Conservation (phyloP, 2,329 filamentous ascomycete genomes). For the Phyllosticta capitalensis region DNA sequence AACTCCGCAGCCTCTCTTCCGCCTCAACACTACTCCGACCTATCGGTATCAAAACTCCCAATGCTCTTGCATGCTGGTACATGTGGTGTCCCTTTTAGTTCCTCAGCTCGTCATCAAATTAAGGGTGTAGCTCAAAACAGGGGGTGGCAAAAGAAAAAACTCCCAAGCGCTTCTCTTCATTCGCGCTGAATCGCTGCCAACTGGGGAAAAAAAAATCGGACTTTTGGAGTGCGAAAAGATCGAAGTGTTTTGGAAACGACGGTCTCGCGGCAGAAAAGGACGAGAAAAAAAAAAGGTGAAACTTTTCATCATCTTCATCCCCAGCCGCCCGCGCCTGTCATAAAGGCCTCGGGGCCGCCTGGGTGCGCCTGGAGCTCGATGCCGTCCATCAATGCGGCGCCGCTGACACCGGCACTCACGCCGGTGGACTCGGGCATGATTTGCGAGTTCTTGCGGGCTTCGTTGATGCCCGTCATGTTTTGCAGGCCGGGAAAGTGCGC, state of each 20-base stretch:
- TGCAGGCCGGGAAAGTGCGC: constrained; percentile 4
- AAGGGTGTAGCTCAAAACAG: background rate
- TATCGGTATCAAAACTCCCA: background rate
- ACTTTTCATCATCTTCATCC: background rate
- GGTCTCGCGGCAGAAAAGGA: too few species aligned
- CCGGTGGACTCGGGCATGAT: constrained; percentile 5
- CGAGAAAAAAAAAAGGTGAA: background rate
- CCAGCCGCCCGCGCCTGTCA: constrained; percentile 1
- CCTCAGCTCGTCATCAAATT: background rate
- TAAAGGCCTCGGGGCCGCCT: constrained; percentile 3
- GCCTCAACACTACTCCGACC: background rate
- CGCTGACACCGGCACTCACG: background rate
- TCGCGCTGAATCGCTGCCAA: too few species aligned
- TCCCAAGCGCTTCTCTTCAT: background rate
- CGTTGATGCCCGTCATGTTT: constrained; percentile 1
- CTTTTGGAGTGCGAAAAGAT: too few species aligned
- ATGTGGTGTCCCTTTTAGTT: background rate
- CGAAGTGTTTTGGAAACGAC: too few species aligned
- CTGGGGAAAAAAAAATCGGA: too few species aligned
- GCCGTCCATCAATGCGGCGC: constrained; percentile 4
- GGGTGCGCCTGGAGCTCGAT: constrained; percentile 6
- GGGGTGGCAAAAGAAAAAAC: background rate
- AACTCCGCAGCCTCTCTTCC: background rate
- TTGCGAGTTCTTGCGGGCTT: background rate
- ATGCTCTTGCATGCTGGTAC: background rate